Conservation (phyloP, 2,329 filamentous ascomycete genomes). For the Xylaria multiplex region DNA sequence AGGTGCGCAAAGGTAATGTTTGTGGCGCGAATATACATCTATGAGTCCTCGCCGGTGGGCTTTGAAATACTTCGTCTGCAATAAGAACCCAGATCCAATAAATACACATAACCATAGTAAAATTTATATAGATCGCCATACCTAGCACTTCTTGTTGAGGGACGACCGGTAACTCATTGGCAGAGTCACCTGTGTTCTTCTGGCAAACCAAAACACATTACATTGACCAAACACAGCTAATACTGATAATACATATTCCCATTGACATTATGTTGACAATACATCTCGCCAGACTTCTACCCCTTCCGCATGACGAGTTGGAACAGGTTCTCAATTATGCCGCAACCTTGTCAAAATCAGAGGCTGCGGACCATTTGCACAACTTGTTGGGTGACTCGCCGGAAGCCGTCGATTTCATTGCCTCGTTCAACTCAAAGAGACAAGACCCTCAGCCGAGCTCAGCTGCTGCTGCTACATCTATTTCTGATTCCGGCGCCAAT, state of each 20-base stretch:
- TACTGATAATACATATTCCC: background rate
- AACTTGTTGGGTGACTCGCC: slow-evolving; percentile 89
- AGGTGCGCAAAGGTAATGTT: no score
- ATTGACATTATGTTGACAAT: slow-evolving; percentile 62
- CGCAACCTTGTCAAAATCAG: slow-evolving; percentile 76
- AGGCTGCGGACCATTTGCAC: slow-evolving; percentile 84
- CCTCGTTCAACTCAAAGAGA: slow-evolving; percentile 79
- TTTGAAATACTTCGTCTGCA: background rate
- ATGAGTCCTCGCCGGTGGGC: slow-evolving; percentile 18
- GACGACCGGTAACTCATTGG: background rate
- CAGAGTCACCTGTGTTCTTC: background rate
- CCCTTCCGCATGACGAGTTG: slow-evolving; percentile 84
- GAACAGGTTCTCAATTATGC: slow-evolving; percentile 87
- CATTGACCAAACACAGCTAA: background rate
- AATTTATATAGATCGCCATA: no score
- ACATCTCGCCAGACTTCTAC: slow-evolving; percentile 82
- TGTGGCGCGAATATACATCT: background rate
- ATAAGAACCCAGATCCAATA: background rate
- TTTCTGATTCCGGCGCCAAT: slow-evolving; percentile 25
- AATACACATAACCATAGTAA: no score
- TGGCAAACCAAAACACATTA: background rate
- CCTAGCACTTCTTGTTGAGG: no score
- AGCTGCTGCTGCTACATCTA: background rate
- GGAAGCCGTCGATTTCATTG: slow-evolving; percentile 78
- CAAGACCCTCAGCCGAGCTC: slow-evolving; percentile 53